phyloP scores from a whole-genome alignment of 768 basidiomycete species.

The Pleurotus giganteus region DNA sequence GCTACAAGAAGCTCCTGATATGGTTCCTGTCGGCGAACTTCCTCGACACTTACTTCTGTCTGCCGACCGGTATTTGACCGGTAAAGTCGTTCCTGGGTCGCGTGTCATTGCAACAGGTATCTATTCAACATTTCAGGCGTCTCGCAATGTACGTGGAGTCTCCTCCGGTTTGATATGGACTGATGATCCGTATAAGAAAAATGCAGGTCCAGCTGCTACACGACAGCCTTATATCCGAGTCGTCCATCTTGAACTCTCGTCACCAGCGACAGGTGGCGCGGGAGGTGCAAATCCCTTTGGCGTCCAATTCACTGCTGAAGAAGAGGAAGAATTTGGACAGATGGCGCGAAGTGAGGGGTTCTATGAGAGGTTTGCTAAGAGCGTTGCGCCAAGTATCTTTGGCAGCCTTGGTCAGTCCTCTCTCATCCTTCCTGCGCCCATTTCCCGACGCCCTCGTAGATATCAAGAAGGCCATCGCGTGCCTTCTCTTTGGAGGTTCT shows the following conservation, averaged over 20 bases:
- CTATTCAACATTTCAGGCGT: constrained; percentile 92
- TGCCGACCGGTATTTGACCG: constrained; percentile 87
- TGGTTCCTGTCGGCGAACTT: constrained; percentile 98
- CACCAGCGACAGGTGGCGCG: constrained; percentile 65
- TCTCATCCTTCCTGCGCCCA: not conserved
- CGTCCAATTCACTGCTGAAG: constrained; percentile 86
- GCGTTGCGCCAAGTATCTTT: constrained; percentile 96
- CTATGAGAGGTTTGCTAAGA: constrained; percentile 91
- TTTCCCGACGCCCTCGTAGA: constrained; percentile 45
- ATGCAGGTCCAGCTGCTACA: constrained; percentile 81
- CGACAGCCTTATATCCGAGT: constrained; percentile 94
- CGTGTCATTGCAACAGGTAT: constrained; percentile 94
- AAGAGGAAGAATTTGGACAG: constrained; percentile 94
- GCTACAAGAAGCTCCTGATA: constrained; percentile 97
- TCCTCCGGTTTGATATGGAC: not conserved
- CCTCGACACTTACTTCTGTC: constrained; percentile 94
- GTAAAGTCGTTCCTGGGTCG: constrained; percentile 94
- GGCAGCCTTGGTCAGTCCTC: constrained; percentile 76
- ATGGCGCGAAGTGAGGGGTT: constrained; percentile 87
- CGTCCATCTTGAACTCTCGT: constrained; percentile 87
- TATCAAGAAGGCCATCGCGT: constrained; percentile 97
- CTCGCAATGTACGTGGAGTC: constrained; percentile 64
- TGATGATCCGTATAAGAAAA: constrained; percentile 47
- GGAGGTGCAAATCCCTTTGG: constrained; percentile 84
- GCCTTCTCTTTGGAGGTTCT: constrained; percentile 95